Conservation (phyloP, 2,329 filamentous ascomycete genomes). For the Oidium heveae region DNA sequence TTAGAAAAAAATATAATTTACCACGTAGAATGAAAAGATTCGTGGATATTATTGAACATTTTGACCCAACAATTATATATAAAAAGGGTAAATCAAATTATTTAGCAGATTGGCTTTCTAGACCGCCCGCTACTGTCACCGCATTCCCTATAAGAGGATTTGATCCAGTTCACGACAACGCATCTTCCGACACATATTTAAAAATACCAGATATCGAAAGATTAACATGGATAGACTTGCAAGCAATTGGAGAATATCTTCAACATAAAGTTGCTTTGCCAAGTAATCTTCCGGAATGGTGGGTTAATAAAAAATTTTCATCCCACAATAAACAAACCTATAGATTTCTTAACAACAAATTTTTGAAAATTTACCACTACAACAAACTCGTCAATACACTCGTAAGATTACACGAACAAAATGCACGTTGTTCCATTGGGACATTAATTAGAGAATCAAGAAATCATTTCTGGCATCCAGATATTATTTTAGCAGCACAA, state of each 20-base stretch:
- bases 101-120: neutral
- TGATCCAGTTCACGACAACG: neutral
- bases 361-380: neutral
- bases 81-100: neutral
- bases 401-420: too few relatives aligned
- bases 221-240: neutral
- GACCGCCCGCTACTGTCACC: neutral
- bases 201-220: neutral
- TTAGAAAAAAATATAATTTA: neutral
- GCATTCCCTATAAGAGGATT: neutral
- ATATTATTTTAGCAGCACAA: too few relatives aligned
- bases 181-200: neutral
- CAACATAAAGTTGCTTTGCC: neutral
- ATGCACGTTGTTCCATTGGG: too few relatives aligned
- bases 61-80: conserved; percentile 1
- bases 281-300: neutral
- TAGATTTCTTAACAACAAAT: neutral
- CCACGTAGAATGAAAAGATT: neutral
- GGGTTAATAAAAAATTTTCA: neutral
- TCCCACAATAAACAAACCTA: neutral
- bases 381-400: neutral
- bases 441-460: too few relatives aligned
- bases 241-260: neutral
- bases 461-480: too few relatives aligned
- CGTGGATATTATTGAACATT: neutral